These are phyloP conservation scores for Funneliformis geosporum DNA, from an alignment of 192 early-diverging fungal genomes.

Conservation along the genomic window DNA sequence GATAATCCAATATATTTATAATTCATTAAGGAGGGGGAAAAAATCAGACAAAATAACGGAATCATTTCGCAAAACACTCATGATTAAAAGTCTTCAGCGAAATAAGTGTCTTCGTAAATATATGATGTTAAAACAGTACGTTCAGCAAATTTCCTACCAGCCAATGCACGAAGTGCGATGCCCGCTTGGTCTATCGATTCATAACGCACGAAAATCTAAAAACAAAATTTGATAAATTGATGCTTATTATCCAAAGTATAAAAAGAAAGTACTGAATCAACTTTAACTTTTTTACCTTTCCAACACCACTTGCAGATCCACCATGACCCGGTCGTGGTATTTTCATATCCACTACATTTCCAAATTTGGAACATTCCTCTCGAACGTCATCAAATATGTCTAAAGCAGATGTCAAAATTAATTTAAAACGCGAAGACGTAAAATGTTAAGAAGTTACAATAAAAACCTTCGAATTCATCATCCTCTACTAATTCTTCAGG, in stretches of 20 bases:
- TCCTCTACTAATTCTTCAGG: constrained; percentile 82
- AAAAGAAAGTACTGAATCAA: background rate
- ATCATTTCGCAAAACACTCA: background rate
- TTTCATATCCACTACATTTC: constrained; percentile 71
- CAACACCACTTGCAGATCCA: constrained; percentile 66
- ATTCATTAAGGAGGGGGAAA: background rate
- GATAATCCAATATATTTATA: background rate
- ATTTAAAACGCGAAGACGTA: background rate
- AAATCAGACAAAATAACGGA: background rate
- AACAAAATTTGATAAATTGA: background rate
- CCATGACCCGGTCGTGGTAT: constrained; percentile 78
- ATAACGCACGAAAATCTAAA: constrained; percentile 86
- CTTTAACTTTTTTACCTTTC: constrained; percentile 66
- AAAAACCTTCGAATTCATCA: constrained; percentile 77
- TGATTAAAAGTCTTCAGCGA: constrained; percentile 60
- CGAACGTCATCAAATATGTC: constrained; percentile 90
- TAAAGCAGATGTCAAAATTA: constrained; percentile 22
- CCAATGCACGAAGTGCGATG: constrained; percentile 75
- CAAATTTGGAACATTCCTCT: constrained; percentile 89
- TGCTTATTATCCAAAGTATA: background rate
- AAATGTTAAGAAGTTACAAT: background rate
- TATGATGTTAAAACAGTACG: constrained; percentile 90
- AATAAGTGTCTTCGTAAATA: constrained; percentile 73
- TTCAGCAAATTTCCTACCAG: constrained; percentile 91
- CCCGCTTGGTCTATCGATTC: constrained; percentile 57